These are phyloP conservation scores for Solanum sitiens DNA, from an alignment of 257 asterid genomes.

Conservation along the genomic window DNA sequence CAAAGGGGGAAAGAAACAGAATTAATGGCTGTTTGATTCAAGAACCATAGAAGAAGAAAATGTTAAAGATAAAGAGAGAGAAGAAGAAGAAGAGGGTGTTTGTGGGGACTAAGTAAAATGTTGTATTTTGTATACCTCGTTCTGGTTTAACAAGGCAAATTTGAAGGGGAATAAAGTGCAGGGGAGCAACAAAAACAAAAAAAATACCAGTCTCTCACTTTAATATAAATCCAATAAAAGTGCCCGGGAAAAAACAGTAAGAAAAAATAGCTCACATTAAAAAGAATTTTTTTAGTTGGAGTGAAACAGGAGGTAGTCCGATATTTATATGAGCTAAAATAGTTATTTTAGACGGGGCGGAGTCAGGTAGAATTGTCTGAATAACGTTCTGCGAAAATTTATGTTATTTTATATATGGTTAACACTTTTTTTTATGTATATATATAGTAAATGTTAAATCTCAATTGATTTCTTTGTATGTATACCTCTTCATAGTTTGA, in stretches of 20 bases:
- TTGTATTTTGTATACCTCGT: conserved; percentile 33
- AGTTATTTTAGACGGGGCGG: neutral
- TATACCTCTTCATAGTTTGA: no score
- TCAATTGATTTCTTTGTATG: no score
- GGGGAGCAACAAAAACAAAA: conserved; percentile 7
- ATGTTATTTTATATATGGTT: no score
- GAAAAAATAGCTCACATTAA: neutral
- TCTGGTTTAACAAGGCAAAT: conserved; percentile 49
- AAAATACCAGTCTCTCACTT: neutral
- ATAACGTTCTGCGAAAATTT: no score
- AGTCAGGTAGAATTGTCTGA: neutral
- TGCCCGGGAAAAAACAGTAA: conserved; percentile 8
- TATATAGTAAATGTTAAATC: no score
- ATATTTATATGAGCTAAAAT: neutral
- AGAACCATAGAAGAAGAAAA: neutral
- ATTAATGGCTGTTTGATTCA: conserved; percentile 1
- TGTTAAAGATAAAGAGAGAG: neutral
- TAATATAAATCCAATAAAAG: conserved; percentile 15
- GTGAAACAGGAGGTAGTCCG: neutral
- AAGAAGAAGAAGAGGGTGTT: neutral
- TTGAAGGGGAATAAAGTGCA: conserved; percentile 77
- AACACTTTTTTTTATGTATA: no score
- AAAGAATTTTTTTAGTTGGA: neutral
- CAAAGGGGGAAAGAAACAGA: conserved; percentile 11
- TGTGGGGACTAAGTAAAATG: conserved; percentile 1